These are phyloP conservation scores for Durotheca rogersii DNA, from an alignment of 495 filamentous ascomycete genomes.

Conservation along the genomic window DNA sequence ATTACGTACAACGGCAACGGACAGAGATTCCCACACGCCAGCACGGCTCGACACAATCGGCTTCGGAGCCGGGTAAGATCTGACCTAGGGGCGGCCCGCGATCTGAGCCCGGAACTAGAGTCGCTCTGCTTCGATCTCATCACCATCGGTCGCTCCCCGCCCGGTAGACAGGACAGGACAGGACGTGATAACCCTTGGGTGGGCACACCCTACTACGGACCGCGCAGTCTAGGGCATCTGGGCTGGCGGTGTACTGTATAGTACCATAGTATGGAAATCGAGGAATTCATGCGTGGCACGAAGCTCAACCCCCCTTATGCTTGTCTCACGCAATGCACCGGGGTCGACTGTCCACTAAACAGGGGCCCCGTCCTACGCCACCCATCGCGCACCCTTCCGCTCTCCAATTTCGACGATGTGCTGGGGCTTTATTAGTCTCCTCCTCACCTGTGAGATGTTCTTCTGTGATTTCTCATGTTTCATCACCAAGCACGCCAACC, in stretches of 20 bases:
- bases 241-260: constrained; percentile 6
- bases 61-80: constrained; percentile 14
- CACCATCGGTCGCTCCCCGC: constrained; percentile 2
- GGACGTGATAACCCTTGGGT: too few relatives aligned
- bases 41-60: constrained; percentile 1
- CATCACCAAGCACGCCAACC: constrained; percentile 27
- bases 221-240: constrained; percentile 4
- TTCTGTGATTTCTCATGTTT: constrained; percentile 30
- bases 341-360: constrained; percentile 14
- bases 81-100: constrained; percentile 28
- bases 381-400: constrained; percentile 1
- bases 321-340: constrained; percentile 17
- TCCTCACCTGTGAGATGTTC: constrained; percentile 8
- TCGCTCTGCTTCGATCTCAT: constrained; percentile 8
- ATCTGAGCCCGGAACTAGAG: constrained; percentile 19
- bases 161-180: constrained; percentile 4
- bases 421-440: constrained; percentile 5
- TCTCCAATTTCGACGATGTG: constrained; percentile 8
- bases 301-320: constrained; percentile 4
- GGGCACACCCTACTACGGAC: constrained; percentile 14
- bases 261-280: constrained; percentile 17
- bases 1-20: neutral
- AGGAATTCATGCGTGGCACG: constrained; percentile 18
- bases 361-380: constrained; percentile 10
- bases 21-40: constrained; percentile 2